phyloP scores from a whole-genome alignment of 129 eudicot genomes.

The Scalesia atractyloides region DNA sequence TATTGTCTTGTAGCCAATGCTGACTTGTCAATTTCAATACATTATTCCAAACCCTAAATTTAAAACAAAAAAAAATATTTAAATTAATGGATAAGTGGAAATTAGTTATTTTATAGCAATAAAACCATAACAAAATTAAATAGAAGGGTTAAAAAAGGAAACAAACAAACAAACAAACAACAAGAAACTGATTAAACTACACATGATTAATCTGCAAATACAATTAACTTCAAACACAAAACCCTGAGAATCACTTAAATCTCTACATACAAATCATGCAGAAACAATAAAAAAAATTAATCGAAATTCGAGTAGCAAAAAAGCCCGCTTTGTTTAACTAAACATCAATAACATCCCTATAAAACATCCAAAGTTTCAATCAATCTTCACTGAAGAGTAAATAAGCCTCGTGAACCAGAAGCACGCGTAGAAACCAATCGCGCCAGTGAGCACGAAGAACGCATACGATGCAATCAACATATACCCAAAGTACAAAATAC shows the following conservation, averaged over 20 bases:
- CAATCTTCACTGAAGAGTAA: constrained; percentile 76
- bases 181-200: background rate
- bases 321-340: constrained; percentile 25
- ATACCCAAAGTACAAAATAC: constrained; percentile 71
- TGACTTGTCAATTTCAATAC: background rate
- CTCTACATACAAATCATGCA: constrained; percentile 36
- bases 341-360: constrained; percentile 36
- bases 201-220: background rate
- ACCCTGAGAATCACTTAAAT: constrained; percentile 18
- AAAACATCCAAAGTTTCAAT: constrained; percentile 33
- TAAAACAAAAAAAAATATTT: background rate
- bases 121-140: background rate
- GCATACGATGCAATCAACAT: constrained; percentile 73
- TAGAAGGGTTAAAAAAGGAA: background rate
- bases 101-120: background rate
- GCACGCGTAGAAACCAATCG: constrained; percentile 74
- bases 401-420: constrained; percentile 85
- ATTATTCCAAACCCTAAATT: background rate
- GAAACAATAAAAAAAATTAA: constrained; percentile 14
- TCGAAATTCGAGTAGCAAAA: constrained; percentile 29
- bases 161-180: background rate
- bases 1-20: constrained; percentile 9
- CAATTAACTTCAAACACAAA: constrained; percentile 11
- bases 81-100: background rate
- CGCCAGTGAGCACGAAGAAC: constrained; percentile 70